These are phyloP conservation scores for Boletus vinaceobasis DNA, from an alignment of 768 basidiomycete genomes.

Conservation along the genomic window DNA sequence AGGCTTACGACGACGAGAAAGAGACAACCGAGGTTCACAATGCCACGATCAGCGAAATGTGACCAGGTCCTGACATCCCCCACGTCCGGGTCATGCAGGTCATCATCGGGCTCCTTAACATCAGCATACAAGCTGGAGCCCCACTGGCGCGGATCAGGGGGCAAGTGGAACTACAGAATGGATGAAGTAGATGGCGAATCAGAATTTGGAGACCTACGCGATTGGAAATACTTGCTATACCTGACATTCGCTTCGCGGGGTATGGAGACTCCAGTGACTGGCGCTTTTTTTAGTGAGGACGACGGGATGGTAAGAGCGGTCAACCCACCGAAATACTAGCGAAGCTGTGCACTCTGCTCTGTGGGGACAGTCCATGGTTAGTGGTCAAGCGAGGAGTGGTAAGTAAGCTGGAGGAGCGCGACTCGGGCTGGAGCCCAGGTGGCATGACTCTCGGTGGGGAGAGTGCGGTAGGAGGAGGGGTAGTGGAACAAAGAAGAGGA, in stretches of 20 bases:
- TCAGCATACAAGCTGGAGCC: conserved; percentile 55
- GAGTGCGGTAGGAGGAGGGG: neutral
- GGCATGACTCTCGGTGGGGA: conserved; percentile 15
- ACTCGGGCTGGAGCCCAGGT: neutral
- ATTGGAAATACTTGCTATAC: conserved; percentile 36
- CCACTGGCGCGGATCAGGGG: conserved; percentile 66
- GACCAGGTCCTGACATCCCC: conserved; percentile 31
- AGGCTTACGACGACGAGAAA: conserved; percentile 46
- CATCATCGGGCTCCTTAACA: conserved; percentile 64
- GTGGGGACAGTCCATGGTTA: conserved; percentile 10
- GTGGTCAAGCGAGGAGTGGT: neutral
- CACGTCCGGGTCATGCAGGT: conserved; percentile 63
- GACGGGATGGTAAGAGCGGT: neutral
- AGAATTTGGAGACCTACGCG: conserved; percentile 32
- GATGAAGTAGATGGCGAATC: neutral
- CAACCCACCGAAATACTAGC: conserved; percentile 22
- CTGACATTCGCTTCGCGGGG: conserved; percentile 40
- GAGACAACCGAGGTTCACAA: conserved; percentile 73
- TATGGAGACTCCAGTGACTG: conserved; percentile 37
- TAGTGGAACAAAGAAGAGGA: neutral
- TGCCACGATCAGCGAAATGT: conserved; percentile 56
- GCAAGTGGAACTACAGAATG: conserved; percentile 51
- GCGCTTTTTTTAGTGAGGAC: neutral
- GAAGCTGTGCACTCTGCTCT: conserved; percentile 26
- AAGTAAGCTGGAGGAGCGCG: conserved; percentile 12